These are phyloP conservation scores for Aspergillus texensis DNA, from an alignment of 2,329 filamentous ascomycete species.

Conservation along the genomic window DNA sequence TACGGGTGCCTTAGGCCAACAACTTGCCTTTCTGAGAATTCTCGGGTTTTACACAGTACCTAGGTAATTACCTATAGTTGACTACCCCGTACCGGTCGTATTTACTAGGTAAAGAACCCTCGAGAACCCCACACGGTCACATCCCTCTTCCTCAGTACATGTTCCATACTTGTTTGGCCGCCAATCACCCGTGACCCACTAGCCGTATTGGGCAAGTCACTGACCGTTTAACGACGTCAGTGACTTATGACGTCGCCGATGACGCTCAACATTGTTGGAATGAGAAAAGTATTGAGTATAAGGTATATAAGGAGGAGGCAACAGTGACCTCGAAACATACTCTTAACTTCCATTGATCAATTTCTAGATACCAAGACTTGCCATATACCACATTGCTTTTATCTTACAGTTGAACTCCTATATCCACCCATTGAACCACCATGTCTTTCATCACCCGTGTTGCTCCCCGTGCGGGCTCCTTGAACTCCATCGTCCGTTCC, in stretches of 20 bases:
- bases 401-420: background rate
- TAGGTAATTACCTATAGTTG: too few species aligned
- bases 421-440: background rate
- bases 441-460: slow-evolving; percentile 43
- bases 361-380: background rate
- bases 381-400: background rate
- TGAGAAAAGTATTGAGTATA: background rate
- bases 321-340: too few species aligned
- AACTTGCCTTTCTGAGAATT: too few species aligned
- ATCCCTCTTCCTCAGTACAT: too few species aligned
- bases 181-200: slow-evolving; percentile 4
- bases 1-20: too few species aligned
- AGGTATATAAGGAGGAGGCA: background rate
- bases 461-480: slow-evolving; percentile 27
- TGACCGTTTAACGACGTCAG: slow-evolving; percentile 33
- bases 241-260: slow-evolving; percentile 10
- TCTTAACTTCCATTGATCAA: too few species aligned
- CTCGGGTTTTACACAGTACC: too few species aligned
- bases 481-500: background rate
- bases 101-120: too few species aligned
- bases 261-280: background rate
- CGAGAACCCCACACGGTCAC: too few species aligned
- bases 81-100: too few species aligned
- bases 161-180: slow-evolving; percentile 1
- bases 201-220: slow-evolving; percentile 11